Percentiles rank a stretch among this genome's conserved stretches.
phyloP scores from a whole-genome alignment of 331 rosid genomes.

The Malus hybrid region DNA sequence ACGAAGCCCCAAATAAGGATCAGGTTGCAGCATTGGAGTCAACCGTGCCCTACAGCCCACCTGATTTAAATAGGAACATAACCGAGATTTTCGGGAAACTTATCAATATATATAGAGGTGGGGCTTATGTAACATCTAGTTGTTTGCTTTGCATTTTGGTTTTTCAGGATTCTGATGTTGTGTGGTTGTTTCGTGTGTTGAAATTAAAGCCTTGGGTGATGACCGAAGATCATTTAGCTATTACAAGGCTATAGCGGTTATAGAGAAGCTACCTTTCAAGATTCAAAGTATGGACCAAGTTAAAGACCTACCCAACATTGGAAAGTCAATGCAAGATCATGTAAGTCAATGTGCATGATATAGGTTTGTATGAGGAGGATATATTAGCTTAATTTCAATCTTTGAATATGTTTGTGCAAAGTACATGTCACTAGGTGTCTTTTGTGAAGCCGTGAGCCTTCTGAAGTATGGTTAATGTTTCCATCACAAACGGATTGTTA shows the following conservation, averaged over 20 bases:
- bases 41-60: constrained; percentile 58
- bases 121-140: neutral
- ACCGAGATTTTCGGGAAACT: constrained; percentile 83
- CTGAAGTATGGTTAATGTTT: neutral
- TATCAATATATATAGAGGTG: constrained; percentile 85
- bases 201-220: constrained; percentile 73
- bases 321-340: constrained; percentile 90
- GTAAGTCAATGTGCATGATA: constrained; percentile 31
- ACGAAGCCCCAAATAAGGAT: constrained; percentile 29
- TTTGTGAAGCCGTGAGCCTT: neutral
- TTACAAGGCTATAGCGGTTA: constrained; percentile 74
- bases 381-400: neutral
- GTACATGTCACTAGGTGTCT: neutral
- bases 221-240: constrained; percentile 95
- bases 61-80: constrained; percentile 70
- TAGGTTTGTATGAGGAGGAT: neutral
- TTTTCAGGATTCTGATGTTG: constrained; percentile 4
- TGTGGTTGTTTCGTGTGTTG: constrained; percentile 17
- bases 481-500: neutral
- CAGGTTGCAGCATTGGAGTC: constrained; percentile 29
- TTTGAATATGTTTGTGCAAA: neutral
- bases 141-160: neutral
- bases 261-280: constrained; percentile 79
- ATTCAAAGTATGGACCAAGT: constrained; percentile 72
- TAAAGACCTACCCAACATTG: constrained; percentile 69